phyloP scores from a whole-genome alignment of 2,329 filamentous ascomycete species.

The Penicillium sp. region DNA sequence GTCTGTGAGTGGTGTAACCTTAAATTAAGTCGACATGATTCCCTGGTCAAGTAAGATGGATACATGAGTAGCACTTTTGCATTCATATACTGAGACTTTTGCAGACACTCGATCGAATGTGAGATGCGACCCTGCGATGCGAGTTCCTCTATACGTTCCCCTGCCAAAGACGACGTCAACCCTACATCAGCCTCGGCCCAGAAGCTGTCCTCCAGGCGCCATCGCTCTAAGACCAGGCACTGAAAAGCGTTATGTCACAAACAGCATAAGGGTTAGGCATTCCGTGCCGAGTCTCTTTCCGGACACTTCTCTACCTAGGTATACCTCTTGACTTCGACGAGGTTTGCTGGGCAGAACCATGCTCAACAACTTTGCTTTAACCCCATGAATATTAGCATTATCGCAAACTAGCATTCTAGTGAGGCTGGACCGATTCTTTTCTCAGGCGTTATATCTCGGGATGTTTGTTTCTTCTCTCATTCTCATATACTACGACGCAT shows the following conservation, averaged over 20 bases:
- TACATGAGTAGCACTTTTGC: background rate
- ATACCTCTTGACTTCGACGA: background rate
- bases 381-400: background rate
- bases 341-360: constrained; percentile 5
- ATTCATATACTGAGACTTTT: background rate
- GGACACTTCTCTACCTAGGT: background rate
- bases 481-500: constrained; percentile 4
- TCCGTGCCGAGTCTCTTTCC: background rate
- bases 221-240: background rate
- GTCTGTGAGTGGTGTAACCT: constrained; percentile 15
- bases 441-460: constrained; percentile 1
- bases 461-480: constrained; percentile 1
- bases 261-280: background rate
- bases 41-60: constrained; percentile 12
- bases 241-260: background rate
- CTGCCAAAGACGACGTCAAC: background rate
- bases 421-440: constrained; percentile 2
- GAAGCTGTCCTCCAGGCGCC: background rate
- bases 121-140: background rate
- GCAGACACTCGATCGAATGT: constrained; percentile 11
- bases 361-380: background rate
- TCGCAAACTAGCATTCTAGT: constrained; percentile 1
- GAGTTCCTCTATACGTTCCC: background rate
- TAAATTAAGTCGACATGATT: constrained; percentile 14
- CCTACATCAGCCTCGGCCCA: background rate